Base-by-base conservation (phyloP, 1,139 yeast species). In the Geotrichum macrosporum region DNA sequence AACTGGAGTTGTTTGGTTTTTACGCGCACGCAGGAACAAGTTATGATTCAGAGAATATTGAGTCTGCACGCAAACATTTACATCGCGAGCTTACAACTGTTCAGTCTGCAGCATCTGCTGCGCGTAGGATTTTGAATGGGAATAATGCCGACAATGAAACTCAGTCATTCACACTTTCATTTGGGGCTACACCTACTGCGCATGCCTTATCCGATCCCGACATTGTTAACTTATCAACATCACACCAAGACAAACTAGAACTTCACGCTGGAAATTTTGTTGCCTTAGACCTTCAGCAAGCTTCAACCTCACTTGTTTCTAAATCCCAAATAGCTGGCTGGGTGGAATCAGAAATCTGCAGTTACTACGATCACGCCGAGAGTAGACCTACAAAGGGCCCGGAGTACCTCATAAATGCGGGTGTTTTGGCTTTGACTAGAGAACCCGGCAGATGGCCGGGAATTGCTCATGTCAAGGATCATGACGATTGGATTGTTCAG, bases 21-120 rank as follows among this genome's bases (percentile, higher is more conserved):
- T 84, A 84, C 63, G 80, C 84, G 45, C 94, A 84, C 65, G 86
- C 88, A 0, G 94, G 94, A 1, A 85, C 82, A 55, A 80, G 89
- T 0, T 84, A 84, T 57, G 68, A 69, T 2, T 70, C 83, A 0
- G 64, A 67, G 12, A 64, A 72, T n/a, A 62, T 68, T 31, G 68
- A 66, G 1, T 72, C 71, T 24, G 85, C 87, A 0, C 71, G 72
- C 46, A 59, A 60, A 4, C 70, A 67, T 39, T 64, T 84, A 31
- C 50, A 74, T 19, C 75, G 75, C 29, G 94, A 84, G 57, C 70
- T 84, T 38, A 61, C 59, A 2, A 75, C 76, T 24, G 85, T 80
- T 3, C 73, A 77, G 53, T 60, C 61, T 8, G 89, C 88, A 0
- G 76, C 81, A 5, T 60, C 61, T 4, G 36, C 39, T 8, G 61